Evolutionary conservation across 805 yeast species (phyloP).

Genomic region (Metschnikowia kunwiensis): DNA sequence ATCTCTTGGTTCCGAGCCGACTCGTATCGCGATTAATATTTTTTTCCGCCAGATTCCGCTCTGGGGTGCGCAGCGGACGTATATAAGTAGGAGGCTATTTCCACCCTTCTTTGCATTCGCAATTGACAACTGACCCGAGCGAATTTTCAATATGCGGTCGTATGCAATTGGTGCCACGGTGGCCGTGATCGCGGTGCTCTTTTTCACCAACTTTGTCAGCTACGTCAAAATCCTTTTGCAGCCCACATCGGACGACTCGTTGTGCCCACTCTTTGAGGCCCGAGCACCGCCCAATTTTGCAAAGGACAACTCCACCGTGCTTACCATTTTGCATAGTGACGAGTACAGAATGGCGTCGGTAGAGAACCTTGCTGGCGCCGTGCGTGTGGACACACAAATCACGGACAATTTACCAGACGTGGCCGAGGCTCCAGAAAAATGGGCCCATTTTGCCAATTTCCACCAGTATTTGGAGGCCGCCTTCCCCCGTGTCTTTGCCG

Average conservation of each 20-base stretch:
- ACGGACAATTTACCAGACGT: constrained; percentile 49
- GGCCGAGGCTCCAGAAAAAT: constrained; percentile 49
- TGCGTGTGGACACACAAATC: constrained; percentile 62
- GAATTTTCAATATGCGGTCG: not conserved
- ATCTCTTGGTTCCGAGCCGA: too few species aligned
- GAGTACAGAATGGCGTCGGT: constrained; percentile 36
- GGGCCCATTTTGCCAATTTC: constrained; percentile 32
- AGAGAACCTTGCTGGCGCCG: constrained; percentile 51
- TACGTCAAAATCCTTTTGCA: constrained; percentile 13
- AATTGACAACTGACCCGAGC: too few species aligned
- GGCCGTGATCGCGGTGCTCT: constrained; percentile 5
- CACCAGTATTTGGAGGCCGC: constrained; percentile 15
- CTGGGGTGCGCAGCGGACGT: too few species aligned
- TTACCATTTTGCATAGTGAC: constrained; percentile 32
- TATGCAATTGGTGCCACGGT: constrained; percentile 1
- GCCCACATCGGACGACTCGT: constrained; percentile 6
- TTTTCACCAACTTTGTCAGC: constrained; percentile 11
- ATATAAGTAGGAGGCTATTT: too few species aligned
- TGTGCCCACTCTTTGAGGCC: constrained; percentile 15
- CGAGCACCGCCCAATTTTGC: constrained; percentile 23
- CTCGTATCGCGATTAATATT: too few species aligned
- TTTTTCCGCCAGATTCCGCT: too few species aligned
- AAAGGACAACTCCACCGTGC: constrained; percentile 28
- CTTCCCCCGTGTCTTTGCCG: constrained; percentile 12
- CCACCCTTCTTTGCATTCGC: too few species aligned